Percentiles rank a stretch among this genome's conserved stretches.
These are phyloP conservation scores for Rosa lucieae DNA, from an alignment of 306 rosid species.

Conservation along the genomic window DNA sequence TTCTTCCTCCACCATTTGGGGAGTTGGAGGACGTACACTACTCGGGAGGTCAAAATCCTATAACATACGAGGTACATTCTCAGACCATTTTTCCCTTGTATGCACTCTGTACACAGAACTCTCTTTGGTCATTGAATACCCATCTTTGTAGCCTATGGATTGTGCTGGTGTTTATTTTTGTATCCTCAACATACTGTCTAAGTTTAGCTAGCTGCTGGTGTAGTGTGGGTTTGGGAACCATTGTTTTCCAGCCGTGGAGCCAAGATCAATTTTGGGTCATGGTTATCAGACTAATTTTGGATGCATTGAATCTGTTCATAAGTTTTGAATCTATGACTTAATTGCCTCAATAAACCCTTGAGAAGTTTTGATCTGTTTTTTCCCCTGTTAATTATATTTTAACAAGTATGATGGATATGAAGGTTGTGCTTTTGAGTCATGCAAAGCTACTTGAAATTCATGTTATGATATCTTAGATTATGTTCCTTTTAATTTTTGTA, in stretches of 20 bases:
- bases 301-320: neutral
- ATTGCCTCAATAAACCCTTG: neutral
- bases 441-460: neutral
- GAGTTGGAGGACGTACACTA: conserved; percentile 90
- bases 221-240: neutral
- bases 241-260: neutral
- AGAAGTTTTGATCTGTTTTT: neutral
- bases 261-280: neutral
- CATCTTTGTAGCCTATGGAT: neutral
- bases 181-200: too few species aligned
- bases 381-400: neutral
- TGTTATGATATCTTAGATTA: neutral
- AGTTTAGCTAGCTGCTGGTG: neutral
- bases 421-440: neutral
- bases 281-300: neutral
- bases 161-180: neutral
- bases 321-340: neutral
- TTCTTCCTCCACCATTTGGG: conserved; percentile 92
- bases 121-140: conserved; percentile 1
- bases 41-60: conserved; percentile 86
- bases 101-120: neutral
- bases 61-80: conserved; percentile 65
- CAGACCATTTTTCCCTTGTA: conserved; percentile 12
- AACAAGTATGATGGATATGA: neutral
- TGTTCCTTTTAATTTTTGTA: neutral